Evolutionary conservation across 352 stramenopile genomes (phyloP).

Genomic region (Pythium catenulatum): DNA sequence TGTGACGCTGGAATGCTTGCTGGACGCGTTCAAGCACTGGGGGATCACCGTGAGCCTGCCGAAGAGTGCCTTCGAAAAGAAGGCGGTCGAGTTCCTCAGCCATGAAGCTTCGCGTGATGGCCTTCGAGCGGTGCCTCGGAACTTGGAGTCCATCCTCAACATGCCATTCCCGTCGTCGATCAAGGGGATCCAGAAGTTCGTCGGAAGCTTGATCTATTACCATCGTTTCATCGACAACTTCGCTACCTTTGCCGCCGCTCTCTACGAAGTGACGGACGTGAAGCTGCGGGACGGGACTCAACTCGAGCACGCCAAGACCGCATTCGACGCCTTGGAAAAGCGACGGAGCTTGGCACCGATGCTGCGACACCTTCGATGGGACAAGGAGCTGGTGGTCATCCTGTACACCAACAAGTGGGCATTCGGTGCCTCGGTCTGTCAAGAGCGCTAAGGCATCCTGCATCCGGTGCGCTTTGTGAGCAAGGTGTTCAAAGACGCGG

Average conservation of each 20-base stretch:
- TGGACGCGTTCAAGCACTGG: slow-evolving; percentile 44
- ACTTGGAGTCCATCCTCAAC: neutral
- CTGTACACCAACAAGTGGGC: slow-evolving; percentile 43
- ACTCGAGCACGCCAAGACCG: neutral
- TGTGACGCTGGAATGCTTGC: neutral
- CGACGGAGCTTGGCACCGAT: neutral
- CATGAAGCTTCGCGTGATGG: slow-evolving; percentile 10
- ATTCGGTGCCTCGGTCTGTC: slow-evolving; percentile 25
- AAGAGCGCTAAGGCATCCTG: slow-evolving; percentile 32
- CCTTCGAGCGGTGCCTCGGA: neutral
- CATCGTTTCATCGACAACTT: slow-evolving; percentile 31
- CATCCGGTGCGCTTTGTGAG: slow-evolving; percentile 40
- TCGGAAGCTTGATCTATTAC: slow-evolving; percentile 22
- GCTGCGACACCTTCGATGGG: neutral
- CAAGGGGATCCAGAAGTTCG: slow-evolving; percentile 10
- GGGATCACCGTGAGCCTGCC: slow-evolving; percentile 53
- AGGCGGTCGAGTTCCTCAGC: slow-evolving; percentile 41
- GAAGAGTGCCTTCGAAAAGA: slow-evolving; percentile 52
- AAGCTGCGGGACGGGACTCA: neutral
- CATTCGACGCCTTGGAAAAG: slow-evolving; percentile 26
- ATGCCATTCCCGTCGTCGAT: slow-evolving; percentile 7
- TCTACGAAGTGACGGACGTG: slow-evolving; percentile 35
- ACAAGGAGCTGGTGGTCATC: neutral
- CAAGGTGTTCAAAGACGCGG: slow-evolving; percentile 44
- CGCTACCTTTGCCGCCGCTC: neutral